Evolutionary conservation across 106 monocot genomes (phyloP).

Genomic region (Posidonia australis): DNA sequence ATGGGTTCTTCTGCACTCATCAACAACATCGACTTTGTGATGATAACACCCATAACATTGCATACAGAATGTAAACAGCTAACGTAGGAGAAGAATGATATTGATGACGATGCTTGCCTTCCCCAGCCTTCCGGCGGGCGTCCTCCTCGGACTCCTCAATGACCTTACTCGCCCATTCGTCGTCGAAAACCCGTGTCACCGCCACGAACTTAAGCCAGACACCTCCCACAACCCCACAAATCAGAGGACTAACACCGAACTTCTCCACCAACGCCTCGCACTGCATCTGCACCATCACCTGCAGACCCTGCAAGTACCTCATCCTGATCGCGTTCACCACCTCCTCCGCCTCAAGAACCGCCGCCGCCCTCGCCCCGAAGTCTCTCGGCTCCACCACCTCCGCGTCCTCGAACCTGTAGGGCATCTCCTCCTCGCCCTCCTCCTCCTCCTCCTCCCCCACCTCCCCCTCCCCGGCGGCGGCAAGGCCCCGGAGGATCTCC

Average conservation of each 20-base stretch:
- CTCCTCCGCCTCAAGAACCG: constrained; percentile 12
- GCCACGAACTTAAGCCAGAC: constrained; percentile 57
- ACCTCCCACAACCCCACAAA: constrained; percentile 35
- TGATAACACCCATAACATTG: neutral
- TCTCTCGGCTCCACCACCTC: constrained; percentile 20
- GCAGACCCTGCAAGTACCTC: constrained; percentile 66
- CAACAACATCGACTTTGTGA: neutral
- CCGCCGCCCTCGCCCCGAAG: constrained; percentile 13
- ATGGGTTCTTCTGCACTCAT: constrained; percentile 21
- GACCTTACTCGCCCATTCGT: constrained; percentile 32
- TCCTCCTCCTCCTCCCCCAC: neutral
- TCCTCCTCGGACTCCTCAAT: constrained; percentile 24
- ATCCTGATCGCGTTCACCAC: constrained; percentile 19
- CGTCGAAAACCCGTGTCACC: constrained; percentile 27
- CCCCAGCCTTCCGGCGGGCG: constrained; percentile 4
- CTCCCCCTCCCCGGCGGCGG: neutral
- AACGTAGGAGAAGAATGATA: neutral
- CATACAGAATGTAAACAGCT: no score
- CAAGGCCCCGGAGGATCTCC: neutral
- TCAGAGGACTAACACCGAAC: constrained; percentile 37
- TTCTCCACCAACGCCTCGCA: constrained; percentile 61
- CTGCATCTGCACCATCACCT: constrained; percentile 76
- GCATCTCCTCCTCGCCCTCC: neutral
- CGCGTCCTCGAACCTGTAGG: neutral
- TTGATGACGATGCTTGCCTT: neutral